Conservation (phyloP, 805 yeast species). For the Teunomyces cretensis region DNA sequence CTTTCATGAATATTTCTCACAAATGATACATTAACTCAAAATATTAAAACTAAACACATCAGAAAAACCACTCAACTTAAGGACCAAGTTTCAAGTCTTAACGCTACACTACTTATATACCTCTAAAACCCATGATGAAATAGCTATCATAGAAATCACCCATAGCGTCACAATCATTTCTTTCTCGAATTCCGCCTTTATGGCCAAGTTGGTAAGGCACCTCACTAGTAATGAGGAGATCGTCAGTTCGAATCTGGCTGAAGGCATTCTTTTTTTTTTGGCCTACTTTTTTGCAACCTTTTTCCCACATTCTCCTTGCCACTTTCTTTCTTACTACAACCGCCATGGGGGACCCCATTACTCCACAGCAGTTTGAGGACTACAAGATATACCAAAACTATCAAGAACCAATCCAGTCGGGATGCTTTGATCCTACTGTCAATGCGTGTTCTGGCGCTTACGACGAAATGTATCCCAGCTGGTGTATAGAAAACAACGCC, state of each 20-base stretch:
- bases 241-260: conserved; percentile 17
- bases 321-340: neutral
- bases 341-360: neutral
- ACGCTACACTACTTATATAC: too few species aligned
- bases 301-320: neutral
- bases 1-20: too few species aligned
- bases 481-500: conserved; percentile 16
- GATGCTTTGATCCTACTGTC: neutral
- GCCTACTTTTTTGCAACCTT: conserved; percentile 1
- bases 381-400: conserved; percentile 7
- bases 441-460: neutral
- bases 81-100: too few species aligned
- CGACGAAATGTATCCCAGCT: conserved; percentile 3
- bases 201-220: conserved; percentile 17
- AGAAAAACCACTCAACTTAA: too few species aligned
- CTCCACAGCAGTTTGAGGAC: neutral
- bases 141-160: too few species aligned
- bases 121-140: too few species aligned
- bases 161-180: neutral
- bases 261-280: conserved; percentile 9
- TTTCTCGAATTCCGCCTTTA: conserved; percentile 8
- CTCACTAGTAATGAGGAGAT: conserved; percentile 16
- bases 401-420: conserved; percentile 4
- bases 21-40: too few species aligned
- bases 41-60: too few species aligned